A percentile compares a stretch with the other conserved stretches of the same genome.
phyloP scores from a whole-genome alignment of 805 yeast genomes.

The Monosporozyma aquatica region DNA sequence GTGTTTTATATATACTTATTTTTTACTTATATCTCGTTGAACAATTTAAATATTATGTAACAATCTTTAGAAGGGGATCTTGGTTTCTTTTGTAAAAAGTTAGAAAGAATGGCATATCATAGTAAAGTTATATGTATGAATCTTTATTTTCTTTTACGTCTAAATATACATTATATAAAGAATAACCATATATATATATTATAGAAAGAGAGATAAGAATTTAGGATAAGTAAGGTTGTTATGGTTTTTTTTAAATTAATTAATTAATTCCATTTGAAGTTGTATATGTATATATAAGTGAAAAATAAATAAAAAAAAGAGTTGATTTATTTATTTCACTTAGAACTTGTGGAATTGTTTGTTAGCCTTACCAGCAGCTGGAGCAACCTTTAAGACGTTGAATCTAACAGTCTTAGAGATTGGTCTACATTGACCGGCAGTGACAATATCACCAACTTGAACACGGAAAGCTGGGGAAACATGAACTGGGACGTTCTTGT shows the following conservation, averaged over 20 bases:
- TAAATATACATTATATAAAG: constrained; percentile 10
- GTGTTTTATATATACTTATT: too few species aligned
- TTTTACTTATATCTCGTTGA: not conserved
- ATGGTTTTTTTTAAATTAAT: not conserved
- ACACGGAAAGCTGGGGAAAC: constrained; percentile 99
- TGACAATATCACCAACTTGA: constrained; percentile 95
- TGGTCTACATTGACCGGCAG: constrained; percentile 99
- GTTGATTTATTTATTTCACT: constrained; percentile 21
- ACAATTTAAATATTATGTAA: not conserved
- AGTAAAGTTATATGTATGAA: not conserved
- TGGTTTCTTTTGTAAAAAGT: too few species aligned
- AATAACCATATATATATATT: not conserved
- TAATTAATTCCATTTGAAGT: not conserved
- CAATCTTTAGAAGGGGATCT: not conserved
- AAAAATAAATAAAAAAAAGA: not conserved
- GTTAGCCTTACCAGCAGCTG: constrained; percentile 76
- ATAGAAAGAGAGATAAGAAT: not conserved
- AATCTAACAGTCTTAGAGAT: constrained; percentile 99
- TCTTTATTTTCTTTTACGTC: constrained; percentile 1
- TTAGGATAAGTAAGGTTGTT: not conserved
- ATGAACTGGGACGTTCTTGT: constrained; percentile 99
- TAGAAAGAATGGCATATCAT: too few species aligned
- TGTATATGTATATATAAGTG: too few species aligned
- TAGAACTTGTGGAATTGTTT: constrained; percentile 97
- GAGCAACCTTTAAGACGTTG: constrained; percentile 94